phyloP scores from a whole-genome alignment of 805 yeast species.

The Pichia occidentalis region DNA sequence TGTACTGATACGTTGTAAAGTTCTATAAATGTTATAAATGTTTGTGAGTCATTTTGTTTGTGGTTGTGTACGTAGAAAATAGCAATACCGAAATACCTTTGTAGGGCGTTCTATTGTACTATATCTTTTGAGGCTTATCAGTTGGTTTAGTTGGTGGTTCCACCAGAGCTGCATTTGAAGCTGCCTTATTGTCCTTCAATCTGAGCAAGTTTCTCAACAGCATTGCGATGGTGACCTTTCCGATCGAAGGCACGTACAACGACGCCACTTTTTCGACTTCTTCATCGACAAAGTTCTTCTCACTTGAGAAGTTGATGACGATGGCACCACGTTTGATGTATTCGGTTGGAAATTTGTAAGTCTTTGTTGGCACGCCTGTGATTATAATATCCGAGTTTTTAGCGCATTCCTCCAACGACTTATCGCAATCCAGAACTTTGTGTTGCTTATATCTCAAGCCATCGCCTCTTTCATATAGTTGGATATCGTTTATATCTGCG shows the following conservation, averaged over 20 bases:
- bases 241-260: conserved; percentile 89
- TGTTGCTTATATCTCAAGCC: conserved; percentile 78
- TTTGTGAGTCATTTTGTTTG: too few species aligned
- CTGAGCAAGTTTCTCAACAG: conserved; percentile 81
- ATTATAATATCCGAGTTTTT: conserved; percentile 81
- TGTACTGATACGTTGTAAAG: background rate
- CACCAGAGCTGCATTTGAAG: conserved; percentile 11
- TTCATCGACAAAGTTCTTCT: conserved; percentile 77
- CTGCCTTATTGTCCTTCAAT: conserved; percentile 57
- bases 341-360: conserved; percentile 81
- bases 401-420: conserved; percentile 58
- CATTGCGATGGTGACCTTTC: conserved; percentile 96
- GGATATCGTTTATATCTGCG: conserved; percentile 80
- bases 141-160: conserved; percentile 15
- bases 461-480: conserved; percentile 90
- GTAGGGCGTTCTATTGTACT: conserved; percentile 1
- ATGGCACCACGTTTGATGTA: conserved; percentile 81
- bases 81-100: background rate
- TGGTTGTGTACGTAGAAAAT: background rate
- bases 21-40: conserved; percentile 1
- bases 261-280: conserved; percentile 82
- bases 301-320: conserved; percentile 83
- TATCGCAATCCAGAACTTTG: conserved; percentile 55
- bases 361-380: conserved; percentile 87
- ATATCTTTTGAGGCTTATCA: conserved; percentile 11